These are phyloP conservation scores for Venturia pyrina DNA, from an alignment of 2,329 filamentous ascomycete species.

Conservation along the genomic window DNA sequence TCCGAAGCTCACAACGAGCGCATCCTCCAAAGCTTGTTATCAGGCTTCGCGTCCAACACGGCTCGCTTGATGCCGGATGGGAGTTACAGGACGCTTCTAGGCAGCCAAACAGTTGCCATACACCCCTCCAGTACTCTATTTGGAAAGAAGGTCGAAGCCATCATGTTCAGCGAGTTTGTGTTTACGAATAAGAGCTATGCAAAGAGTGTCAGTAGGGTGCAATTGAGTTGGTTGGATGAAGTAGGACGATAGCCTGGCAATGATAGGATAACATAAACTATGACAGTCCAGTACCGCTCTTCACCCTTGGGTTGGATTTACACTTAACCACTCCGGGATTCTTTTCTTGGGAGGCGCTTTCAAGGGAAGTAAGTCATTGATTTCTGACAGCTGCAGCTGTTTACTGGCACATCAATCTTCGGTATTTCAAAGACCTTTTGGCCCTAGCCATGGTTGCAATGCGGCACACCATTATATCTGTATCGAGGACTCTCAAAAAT, in stretches of 20 bases:
- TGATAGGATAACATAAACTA: too few species aligned
- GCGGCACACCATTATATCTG: too few species aligned
- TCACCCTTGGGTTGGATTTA: too few species aligned
- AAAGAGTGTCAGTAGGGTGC: slow-evolving; percentile 50
- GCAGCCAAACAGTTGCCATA: slow-evolving; percentile 52
- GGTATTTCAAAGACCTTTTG: too few species aligned
- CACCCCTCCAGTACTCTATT: slow-evolving; percentile 53
- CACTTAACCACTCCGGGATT: too few species aligned
- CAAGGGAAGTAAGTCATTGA: too few species aligned
- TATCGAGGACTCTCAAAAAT: too few species aligned
- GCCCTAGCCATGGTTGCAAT: too few species aligned
- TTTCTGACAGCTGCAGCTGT: too few species aligned
- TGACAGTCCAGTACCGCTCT: too few species aligned
- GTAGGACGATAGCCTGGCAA: slow-evolving; percentile 17
- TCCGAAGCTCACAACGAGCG: slow-evolving; percentile 36
- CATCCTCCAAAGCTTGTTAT: slow-evolving; percentile 48
- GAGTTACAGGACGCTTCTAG: slow-evolving; percentile 50
- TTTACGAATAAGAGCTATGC: slow-evolving; percentile 56
- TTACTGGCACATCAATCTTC: too few species aligned
- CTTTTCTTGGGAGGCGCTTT: too few species aligned
- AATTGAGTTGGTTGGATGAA: slow-evolving; percentile 52
- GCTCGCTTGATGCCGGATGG: slow-evolving; percentile 50
- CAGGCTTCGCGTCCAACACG: slow-evolving; percentile 50
- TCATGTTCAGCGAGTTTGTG: slow-evolving; percentile 56
- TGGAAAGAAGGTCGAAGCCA: slow-evolving; percentile 50